These are phyloP conservation scores for Penicillium frequentans DNA, from an alignment of 2,329 filamentous ascomycete species.

Conservation along the genomic window DNA sequence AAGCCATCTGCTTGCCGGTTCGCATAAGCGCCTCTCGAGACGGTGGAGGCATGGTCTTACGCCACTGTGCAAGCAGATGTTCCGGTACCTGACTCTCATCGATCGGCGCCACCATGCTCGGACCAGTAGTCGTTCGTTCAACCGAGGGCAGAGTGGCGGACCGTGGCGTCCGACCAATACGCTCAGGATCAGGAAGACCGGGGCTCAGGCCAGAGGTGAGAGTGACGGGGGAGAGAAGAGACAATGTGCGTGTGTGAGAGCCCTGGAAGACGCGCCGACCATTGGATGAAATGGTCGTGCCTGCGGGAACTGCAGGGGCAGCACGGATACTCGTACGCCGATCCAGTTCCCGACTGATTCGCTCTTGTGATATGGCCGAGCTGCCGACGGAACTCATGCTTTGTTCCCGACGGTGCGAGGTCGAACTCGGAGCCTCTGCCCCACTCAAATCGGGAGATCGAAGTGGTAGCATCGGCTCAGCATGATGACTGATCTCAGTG, in stretches of 20 bases:
- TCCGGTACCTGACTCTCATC: conserved; percentile 29
- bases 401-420: conserved; percentile 26
- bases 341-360: conserved; percentile 63
- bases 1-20: conserved; percentile 74
- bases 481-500: conserved; percentile 61
- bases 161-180: conserved; percentile 37
- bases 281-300: conserved; percentile 36
- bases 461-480: conserved; percentile 60
- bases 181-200: conserved; percentile 21
- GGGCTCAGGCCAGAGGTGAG: conserved; percentile 18
- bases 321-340: conserved; percentile 67
- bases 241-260: conserved; percentile 68
- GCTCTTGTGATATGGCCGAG: conserved; percentile 30
- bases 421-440: conserved; percentile 8
- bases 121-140: conserved; percentile 30
- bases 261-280: conserved; percentile 67
- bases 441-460: conserved; percentile 36
- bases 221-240: conserved; percentile 69
- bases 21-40: conserved; percentile 54
- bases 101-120: conserved; percentile 18
- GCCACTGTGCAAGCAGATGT: conserved; percentile 41
- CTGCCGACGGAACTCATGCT: conserved; percentile 28
- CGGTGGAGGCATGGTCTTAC: conserved; percentile 43
- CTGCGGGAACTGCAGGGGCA: conserved; percentile 39
- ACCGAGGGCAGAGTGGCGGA: conserved; percentile 44